A percentile compares a stretch with the other conserved stretches of the same genome.
These are phyloP conservation scores for Alternaria brassicicola DNA, from an alignment of 2,329 filamentous ascomycete species.

Conservation along the genomic window DNA sequence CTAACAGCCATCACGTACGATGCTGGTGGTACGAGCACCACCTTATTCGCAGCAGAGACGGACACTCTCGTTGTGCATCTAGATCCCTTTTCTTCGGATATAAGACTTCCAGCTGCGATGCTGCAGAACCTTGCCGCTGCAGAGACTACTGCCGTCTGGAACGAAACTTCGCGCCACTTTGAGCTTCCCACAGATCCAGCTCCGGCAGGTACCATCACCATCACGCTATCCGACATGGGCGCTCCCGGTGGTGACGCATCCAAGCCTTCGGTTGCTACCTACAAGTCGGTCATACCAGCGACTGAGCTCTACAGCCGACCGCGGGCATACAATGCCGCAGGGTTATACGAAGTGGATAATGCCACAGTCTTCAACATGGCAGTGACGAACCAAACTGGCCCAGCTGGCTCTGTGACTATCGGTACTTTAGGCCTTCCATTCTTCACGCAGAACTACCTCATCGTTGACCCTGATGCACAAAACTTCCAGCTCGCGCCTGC, in stretches of 20 bases:
- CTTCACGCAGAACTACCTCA: constrained; percentile 28
- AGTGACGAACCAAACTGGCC: constrained; percentile 18
- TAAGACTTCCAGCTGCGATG: constrained; percentile 18
- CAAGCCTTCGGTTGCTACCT: constrained; percentile 22
- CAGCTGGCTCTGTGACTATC: constrained; percentile 1
- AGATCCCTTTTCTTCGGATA: constrained; percentile 22
- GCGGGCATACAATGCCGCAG: constrained; percentile 20
- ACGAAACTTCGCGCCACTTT: constrained; percentile 21
- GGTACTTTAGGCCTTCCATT: constrained; percentile 22
- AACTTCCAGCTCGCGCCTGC: constrained; percentile 26
- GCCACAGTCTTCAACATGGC: constrained; percentile 25
- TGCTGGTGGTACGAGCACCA: constrained; percentile 18
- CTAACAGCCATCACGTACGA: constrained; percentile 29
- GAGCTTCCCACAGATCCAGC: constrained; percentile 20
- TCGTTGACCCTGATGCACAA: constrained; percentile 23
- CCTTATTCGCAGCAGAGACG: constrained; percentile 12
- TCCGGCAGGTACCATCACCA: constrained; percentile 21
- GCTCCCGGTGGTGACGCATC: constrained; percentile 19
- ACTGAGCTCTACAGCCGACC: constrained; percentile 22
- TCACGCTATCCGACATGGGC: constrained; percentile 23
- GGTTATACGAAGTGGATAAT: constrained; percentile 21
- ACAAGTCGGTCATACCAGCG: constrained; percentile 24
- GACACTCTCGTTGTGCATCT: constrained; percentile 22
- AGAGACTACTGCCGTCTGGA: constrained; percentile 24
- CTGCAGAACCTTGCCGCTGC: constrained; percentile 18